A percentile compares a stretch with the other conserved stretches of the same genome.
phyloP scores from a whole-genome alignment of 768 basidiomycete genomes.

The Kwoniella botswanensis region DNA sequence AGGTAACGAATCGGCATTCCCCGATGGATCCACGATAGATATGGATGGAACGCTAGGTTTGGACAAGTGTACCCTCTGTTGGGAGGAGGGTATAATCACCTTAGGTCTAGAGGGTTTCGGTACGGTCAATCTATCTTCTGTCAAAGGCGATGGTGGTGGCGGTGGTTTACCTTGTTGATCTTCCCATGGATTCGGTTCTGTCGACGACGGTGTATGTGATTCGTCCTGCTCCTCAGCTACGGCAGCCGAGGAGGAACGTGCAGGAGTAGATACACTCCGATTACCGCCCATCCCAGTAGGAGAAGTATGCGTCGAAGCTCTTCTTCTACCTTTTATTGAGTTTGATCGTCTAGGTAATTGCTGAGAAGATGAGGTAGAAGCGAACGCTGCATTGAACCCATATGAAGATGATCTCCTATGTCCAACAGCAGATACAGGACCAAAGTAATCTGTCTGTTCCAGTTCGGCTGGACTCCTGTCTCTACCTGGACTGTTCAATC shows the following conservation, averaged over 20 bases:
- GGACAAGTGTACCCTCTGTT: slow-evolving; percentile 8
- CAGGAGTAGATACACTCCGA: slow-evolving; percentile 13
- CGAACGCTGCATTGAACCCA: slow-evolving; percentile 13
- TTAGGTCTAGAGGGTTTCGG: slow-evolving; percentile 25
- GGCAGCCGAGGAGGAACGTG: neutral
- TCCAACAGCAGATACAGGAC: slow-evolving; percentile 21
- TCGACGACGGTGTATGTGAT: neutral
- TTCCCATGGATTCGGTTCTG: slow-evolving; percentile 47
- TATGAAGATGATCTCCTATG: slow-evolving; percentile 24
- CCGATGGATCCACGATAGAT: slow-evolving; percentile 46
- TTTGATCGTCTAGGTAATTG: neutral
- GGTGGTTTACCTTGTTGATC: slow-evolving; percentile 33
- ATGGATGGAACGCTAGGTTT: slow-evolving; percentile 40
- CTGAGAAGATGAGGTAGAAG: neutral
- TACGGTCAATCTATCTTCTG: neutral
- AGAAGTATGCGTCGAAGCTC: slow-evolving; percentile 17
- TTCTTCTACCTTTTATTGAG: slow-evolving; percentile 7
- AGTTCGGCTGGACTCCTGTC: slow-evolving; percentile 20
- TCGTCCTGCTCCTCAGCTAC: neutral
- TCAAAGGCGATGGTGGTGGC: slow-evolving; percentile 3
- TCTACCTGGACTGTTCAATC: slow-evolving; percentile 26
- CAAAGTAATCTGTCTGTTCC: slow-evolving; percentile 49
- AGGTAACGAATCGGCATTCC: slow-evolving; percentile 35
- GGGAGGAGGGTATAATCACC: slow-evolving; percentile 21
- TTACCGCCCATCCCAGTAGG: slow-evolving; percentile 1